Conservation (phyloP, 2,329 filamentous ascomycete species). For the Colletotrichum australisinense region DNA sequence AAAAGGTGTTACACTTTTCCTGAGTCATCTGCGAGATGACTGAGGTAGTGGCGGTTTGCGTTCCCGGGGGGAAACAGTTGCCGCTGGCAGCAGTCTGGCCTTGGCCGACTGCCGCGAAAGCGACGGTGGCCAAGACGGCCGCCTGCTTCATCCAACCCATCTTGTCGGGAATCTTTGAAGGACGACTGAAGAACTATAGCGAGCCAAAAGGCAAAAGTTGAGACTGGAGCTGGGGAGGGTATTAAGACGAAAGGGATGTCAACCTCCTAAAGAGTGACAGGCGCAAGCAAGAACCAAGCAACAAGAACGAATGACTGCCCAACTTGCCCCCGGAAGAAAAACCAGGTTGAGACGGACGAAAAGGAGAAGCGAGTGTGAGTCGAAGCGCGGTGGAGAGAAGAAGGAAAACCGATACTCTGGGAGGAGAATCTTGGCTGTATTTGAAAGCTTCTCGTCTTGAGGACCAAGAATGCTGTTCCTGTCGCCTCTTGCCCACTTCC, state of each 20-base stretch:
- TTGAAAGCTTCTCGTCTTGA: slow-evolving; percentile 19
- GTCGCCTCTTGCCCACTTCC: neutral
- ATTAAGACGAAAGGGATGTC: neutral
- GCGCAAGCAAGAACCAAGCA: slow-evolving; percentile 14
- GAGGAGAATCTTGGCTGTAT: slow-evolving; percentile 27
- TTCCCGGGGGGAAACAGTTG: neutral
- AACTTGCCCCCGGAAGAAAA: slow-evolving; percentile 15
- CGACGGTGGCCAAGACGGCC: neutral
- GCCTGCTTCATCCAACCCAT: slow-evolving; percentile 26
- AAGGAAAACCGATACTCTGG: neutral
- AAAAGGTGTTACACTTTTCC: neutral
- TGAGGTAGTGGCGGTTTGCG: neutral
- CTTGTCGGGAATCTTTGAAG: neutral
- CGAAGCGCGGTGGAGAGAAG: slow-evolving; percentile 6
- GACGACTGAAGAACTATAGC: neutral
- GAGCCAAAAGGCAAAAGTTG: slow-evolving; percentile 3
- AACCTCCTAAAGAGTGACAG: neutral
- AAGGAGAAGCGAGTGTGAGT: slow-evolving; percentile 25
- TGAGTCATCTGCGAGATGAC: neutral
- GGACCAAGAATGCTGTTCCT: neutral
- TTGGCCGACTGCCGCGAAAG: too few species aligned
- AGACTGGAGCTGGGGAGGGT: neutral
- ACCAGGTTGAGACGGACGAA: slow-evolving; percentile 13
- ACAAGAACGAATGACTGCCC: slow-evolving; percentile 28
- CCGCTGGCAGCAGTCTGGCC: neutral